phyloP scores from a whole-genome alignment of 805 yeast genomes.

The Myxozyma mucilagina region DNA sequence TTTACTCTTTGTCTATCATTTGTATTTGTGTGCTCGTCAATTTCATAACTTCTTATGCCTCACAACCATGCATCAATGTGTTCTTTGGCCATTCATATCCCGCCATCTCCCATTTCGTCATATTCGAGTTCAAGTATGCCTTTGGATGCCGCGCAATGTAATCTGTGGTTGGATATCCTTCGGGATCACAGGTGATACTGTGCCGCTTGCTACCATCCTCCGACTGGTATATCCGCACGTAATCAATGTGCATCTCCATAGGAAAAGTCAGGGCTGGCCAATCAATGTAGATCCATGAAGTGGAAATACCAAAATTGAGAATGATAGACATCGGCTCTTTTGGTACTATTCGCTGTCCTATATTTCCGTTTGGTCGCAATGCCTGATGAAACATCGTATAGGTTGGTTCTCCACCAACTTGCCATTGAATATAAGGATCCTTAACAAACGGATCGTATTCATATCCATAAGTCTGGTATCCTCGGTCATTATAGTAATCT shows the following conservation, averaged over 20 bases:
- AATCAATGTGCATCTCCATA: conserved; percentile 70
- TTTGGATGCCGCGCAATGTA: conserved; percentile 70
- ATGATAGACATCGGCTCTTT: conserved; percentile 93
- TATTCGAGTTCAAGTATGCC: conserved; percentile 69
- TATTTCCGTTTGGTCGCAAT: conserved; percentile 85
- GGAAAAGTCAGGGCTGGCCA: conserved; percentile 80
- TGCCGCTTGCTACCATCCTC: conserved; percentile 41
- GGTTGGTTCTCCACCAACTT: conserved; percentile 77
- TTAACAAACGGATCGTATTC: conserved; percentile 68
- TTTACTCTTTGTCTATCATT: no score
- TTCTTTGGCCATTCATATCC: conserved; percentile 31
- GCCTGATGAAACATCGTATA: conserved; percentile 72
- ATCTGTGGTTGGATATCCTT: conserved; percentile 77
- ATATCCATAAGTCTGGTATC: conserved; percentile 71
- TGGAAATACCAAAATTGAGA: conserved; percentile 85
- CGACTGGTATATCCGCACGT: conserved; percentile 92
- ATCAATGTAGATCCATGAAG: conserved; percentile 90
- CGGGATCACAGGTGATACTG: conserved; percentile 81
- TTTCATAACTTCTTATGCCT: background rate
- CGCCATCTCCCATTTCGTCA: conserved; percentile 56
- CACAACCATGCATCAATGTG: conserved; percentile 22
- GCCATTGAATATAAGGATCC: conserved; percentile 82
- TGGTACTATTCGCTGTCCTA: conserved; percentile 76
- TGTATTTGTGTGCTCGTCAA: no score
- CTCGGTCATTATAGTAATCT: conserved; percentile 70